A percentile compares a stretch with the other conserved stretches of the same genome.
phyloP scores from a whole-genome alignment of 78 protist genomes.

The Emiliania huxleyi region DNA sequence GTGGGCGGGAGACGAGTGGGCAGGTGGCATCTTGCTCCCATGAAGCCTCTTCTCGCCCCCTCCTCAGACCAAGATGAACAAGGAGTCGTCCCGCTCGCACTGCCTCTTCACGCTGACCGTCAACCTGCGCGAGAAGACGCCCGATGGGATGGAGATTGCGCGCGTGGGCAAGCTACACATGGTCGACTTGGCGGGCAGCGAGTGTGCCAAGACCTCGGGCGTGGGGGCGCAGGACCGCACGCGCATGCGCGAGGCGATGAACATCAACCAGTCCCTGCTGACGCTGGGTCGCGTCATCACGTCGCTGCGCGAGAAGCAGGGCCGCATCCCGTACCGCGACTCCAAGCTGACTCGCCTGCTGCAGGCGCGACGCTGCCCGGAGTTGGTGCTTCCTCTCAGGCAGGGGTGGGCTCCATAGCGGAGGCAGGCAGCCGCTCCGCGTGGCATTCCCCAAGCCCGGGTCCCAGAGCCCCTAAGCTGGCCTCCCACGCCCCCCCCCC shows the following conservation, averaged over 20 bases:
- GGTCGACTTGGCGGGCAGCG: conserved; percentile 92
- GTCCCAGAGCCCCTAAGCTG: no score
- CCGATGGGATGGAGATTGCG: neutral
- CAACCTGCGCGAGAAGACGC: no score
- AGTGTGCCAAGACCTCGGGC: conserved; percentile 59
- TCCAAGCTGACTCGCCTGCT: conserved; percentile 67
- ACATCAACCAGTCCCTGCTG: conserved; percentile 79
- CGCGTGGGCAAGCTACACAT: conserved; percentile 55
- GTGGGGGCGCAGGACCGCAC: no score
- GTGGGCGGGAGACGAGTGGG: no score
- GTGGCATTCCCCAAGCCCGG: no score
- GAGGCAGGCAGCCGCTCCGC: no score
- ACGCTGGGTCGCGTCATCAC: conserved; percentile 82
- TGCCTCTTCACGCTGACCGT: neutral
- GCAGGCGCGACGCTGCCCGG: no score
- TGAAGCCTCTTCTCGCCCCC: no score
- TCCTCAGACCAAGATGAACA: conserved; percentile 53
- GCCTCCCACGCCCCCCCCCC: no score
- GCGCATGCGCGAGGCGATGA: conserved; percentile 73
- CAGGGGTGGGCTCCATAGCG: no score
- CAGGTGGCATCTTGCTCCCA: no score
- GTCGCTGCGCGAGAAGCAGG: conserved; percentile 35
- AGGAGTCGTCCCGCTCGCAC: conserved; percentile 2
- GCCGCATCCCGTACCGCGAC: conserved; percentile 63
- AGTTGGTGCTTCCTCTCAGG: no score